phyloP scores from a whole-genome alignment of 2,329 filamentous ascomycete species.

The Knufia petricola region DNA sequence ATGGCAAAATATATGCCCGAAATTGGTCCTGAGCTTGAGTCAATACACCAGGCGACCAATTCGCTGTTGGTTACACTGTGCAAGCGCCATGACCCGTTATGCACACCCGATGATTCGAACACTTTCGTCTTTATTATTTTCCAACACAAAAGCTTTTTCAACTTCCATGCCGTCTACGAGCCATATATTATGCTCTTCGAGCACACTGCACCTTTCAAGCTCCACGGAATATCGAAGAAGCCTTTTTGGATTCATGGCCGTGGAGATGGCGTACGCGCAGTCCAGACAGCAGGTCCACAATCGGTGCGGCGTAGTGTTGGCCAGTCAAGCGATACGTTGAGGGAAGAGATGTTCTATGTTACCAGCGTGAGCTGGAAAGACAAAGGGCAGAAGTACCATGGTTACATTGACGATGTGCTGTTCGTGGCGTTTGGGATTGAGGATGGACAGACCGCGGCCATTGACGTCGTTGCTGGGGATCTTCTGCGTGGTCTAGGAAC shows the following conservation, averaged over 20 bases:
- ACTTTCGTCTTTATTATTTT: conserved; percentile 48
- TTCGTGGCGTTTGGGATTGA: conserved; percentile 50
- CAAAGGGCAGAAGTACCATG: conserved; percentile 42
- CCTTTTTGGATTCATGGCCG: conserved; percentile 50
- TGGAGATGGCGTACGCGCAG: background rate
- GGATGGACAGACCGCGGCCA: conserved; percentile 39
- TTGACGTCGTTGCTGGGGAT: conserved; percentile 45
- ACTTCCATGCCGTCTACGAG: conserved; percentile 32
- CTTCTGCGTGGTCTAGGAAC: conserved; percentile 37
- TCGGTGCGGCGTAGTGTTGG: conserved; percentile 3
- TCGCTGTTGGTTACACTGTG: conserved; percentile 49
- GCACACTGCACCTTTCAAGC: conserved; percentile 14
- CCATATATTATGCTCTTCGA: conserved; percentile 20
- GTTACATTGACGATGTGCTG: conserved; percentile 47
- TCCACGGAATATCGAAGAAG: conserved; percentile 19
- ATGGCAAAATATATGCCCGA: conserved; percentile 39
- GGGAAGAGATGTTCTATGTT: conserved; percentile 49
- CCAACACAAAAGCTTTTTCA: conserved; percentile 45
- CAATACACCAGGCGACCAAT: conserved; percentile 52
- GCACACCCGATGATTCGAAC: conserved; percentile 36
- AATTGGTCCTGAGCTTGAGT: conserved; percentile 30
- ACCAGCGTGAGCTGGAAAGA: conserved; percentile 49
- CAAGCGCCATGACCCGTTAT: conserved; percentile 36
- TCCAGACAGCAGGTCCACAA: no score
- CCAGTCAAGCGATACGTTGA: conserved; percentile 19